Base-by-base conservation (phyloP, 495 filamentous ascomycete genomes). In the Thermothielavioides terrestris region DNA sequence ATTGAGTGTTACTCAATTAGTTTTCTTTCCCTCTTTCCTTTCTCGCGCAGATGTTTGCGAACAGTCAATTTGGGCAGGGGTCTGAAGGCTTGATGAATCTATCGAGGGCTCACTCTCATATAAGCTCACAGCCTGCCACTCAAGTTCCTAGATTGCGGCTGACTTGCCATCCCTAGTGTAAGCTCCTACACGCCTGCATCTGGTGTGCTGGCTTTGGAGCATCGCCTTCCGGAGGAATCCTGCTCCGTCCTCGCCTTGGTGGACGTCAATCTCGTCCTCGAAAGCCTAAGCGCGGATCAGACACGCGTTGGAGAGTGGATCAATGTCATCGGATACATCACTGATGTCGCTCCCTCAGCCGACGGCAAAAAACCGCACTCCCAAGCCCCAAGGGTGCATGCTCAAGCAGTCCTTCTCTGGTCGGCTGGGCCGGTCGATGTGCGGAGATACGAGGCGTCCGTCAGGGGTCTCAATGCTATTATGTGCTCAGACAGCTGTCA, bases 271-370 rank as follows among this genome's bases (percentile, higher is more conserved):
- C 77, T 86, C 20, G 61, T 94, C 14, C 72, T 95, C 4, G 76
- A 79, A 47, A 71, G 68, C 17, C 57, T 90, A 49, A 79, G 80
- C 18, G 62, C 75, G 25, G 79, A 83, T 44, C 80, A 87, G 23
- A 74, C 82, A 46, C 72, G 80, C 34, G 69, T 84, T 42, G 92
- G 92, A n/a, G 78, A 84, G 40, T 98, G 92, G 92, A 62, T 95
- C 17, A 92, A 95, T 64, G 77, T 96, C 0, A 76, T 95, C 45
- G 92, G 91, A 2, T 95, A 95, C 64, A 73, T 94, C 30, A 67
- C 74, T 59, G 55, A 54, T 36, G 44, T 52, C 45, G 40, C 56
- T 30, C 41, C 51, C 46, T 49, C 30, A 39, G 15, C 56, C 53
- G 46, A 41, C 43, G 28, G 28, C 22, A 57, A 46, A 39, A 30